phyloP scores from a whole-genome alignment of 192 early-diverging fungal genomes.

The Coemansia sp. region DNA sequence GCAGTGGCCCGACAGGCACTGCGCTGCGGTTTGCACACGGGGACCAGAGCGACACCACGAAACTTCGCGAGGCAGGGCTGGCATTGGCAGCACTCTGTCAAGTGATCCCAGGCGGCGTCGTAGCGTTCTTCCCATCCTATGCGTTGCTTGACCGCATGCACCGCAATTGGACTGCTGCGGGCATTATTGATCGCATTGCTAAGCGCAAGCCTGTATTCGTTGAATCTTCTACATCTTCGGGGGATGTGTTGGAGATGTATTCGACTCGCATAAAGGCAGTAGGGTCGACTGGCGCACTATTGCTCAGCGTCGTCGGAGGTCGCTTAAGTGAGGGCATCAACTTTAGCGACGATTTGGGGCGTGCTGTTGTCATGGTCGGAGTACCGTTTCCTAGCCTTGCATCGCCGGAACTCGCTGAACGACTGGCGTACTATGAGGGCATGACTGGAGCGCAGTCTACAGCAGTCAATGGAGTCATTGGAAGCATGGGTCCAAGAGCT shows the following conservation, averaged over 20 bases:
- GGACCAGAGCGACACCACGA: conserved; percentile 4
- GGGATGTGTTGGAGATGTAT: conserved; percentile 62
- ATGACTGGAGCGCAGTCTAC: neutral
- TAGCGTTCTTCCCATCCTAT: conserved; percentile 89
- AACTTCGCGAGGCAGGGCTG: conserved; percentile 35
- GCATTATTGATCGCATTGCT: conserved; percentile 54
- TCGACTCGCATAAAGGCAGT: conserved; percentile 44
- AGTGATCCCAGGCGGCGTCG: conserved; percentile 79
- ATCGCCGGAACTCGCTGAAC: conserved; percentile 73
- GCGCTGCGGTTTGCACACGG: conserved; percentile 66
- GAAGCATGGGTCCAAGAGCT: neutral
- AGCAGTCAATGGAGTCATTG: neutral
- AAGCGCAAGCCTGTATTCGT: conserved; percentile 71
- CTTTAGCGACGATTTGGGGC: conserved; percentile 82
- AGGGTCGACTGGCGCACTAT: conserved; percentile 62
- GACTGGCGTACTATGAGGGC: conserved; percentile 21
- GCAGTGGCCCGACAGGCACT: conserved; percentile 63
- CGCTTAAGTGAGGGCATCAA: conserved; percentile 94
- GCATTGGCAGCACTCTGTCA: conserved; percentile 68
- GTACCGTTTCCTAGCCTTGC: conserved; percentile 81
- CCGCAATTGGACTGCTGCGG: conserved; percentile 53
- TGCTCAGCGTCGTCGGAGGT: conserved; percentile 89
- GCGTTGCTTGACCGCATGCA: conserved; percentile 67
- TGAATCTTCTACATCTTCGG: conserved; percentile 61
- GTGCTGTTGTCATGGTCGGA: too few species aligned